phyloP scores from a whole-genome alignment of 257 asterid species.

The Perilla frutescens region DNA sequence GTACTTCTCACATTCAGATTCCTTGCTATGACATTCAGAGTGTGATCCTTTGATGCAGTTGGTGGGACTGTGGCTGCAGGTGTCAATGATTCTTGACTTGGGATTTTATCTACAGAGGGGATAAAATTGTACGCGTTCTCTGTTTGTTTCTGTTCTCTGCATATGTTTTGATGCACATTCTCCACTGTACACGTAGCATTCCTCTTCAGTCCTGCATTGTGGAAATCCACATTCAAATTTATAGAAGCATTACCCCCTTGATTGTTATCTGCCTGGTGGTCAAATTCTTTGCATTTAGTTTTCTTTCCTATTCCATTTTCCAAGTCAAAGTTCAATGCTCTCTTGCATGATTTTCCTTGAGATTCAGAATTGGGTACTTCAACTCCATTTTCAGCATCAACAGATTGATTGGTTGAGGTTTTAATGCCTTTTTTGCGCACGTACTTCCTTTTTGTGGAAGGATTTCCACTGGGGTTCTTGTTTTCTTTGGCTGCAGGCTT shows the following conservation, averaged over 20 bases:
- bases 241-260: constrained; percentile 41
- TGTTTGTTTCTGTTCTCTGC: constrained; percentile 35
- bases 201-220: constrained; percentile 37
- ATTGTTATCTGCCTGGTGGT: constrained; percentile 35
- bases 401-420: constrained; percentile 40
- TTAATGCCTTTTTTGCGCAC: constrained; percentile 53
- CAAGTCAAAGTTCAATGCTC: constrained; percentile 58
- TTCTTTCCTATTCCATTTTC: constrained; percentile 45
- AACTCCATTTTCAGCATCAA: constrained; percentile 38
- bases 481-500: constrained; percentile 48
- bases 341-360: constrained; percentile 59
- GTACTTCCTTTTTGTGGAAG: constrained; percentile 67
- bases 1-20: constrained; percentile 47
- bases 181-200: constrained; percentile 36
- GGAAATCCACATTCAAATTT: constrained; percentile 46
- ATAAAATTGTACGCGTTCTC: constrained; percentile 19
- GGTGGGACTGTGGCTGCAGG: constrained; percentile 32
- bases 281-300: constrained; percentile 36
- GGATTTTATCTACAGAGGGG: constrained; percentile 31
- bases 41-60: constrained; percentile 44
- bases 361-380: constrained; percentile 38
- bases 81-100: constrained; percentile 39
- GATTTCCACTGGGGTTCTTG: constrained; percentile 44
- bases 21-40: constrained; percentile 68
- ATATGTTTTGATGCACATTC: constrained; percentile 35